Evolutionary conservation across 805 yeast genomes (phyloP).

Genomic region (Lipomyces kockii): DNA sequence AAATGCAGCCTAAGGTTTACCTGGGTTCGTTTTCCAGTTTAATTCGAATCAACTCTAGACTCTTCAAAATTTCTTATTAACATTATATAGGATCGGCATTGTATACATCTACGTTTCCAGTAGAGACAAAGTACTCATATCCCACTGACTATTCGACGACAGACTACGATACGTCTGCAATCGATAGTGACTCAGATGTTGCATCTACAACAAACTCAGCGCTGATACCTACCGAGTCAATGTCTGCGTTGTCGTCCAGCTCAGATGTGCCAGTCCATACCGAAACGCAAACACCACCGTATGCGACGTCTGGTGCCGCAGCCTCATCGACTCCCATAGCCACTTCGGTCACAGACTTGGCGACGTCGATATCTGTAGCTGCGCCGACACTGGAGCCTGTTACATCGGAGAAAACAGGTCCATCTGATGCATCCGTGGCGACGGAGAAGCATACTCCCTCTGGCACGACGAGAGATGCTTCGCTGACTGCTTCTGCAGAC

Average conservation of each 20-base stretch:
- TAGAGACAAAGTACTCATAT: background rate
- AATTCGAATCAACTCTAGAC: background rate
- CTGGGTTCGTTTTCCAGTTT: background rate
- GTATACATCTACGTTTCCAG: background rate
- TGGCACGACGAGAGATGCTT: background rate
- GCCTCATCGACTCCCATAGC: background rate
- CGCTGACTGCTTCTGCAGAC: background rate
- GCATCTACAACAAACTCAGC: background rate
- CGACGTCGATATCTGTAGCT: background rate
- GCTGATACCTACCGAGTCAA: background rate
- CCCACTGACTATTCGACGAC: background rate
- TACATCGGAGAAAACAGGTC: background rate
- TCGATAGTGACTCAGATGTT: too few species aligned
- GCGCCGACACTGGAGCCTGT: background rate
- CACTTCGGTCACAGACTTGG: background rate
- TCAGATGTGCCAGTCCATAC: background rate
- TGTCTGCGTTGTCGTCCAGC: background rate
- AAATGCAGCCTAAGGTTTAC: background rate
- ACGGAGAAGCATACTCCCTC: background rate
- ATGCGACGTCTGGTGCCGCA: background rate
- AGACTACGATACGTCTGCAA: background rate
- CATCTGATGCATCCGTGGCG: background rate
- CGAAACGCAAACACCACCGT: background rate
- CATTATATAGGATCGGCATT: background rate
- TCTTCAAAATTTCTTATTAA: background rate